phyloP scores from a whole-genome alignment of 345 rosid genomes.

The Eucalyptus leucophloia region DNA sequence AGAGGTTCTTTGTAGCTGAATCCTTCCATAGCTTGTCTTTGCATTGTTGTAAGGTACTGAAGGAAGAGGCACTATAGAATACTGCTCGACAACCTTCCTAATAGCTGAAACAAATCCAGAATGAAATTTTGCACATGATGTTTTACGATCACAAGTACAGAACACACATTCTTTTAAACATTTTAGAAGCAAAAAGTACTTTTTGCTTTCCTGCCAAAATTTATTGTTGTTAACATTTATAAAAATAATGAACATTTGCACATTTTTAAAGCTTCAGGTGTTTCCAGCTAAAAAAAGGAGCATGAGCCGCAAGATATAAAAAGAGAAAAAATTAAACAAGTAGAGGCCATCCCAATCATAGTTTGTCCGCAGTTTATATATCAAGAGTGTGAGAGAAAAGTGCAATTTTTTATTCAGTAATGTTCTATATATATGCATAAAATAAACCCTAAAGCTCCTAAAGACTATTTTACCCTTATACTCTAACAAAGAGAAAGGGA shows the following conservation, averaged over 20 bases:
- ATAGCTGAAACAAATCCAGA: constrained; percentile 37
- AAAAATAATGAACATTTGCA: not conserved
- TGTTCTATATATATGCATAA: too few species aligned
- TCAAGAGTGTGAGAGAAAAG: not conserved
- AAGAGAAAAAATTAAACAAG: not conserved
- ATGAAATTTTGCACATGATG: not conserved
- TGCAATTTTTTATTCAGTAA: too few species aligned
- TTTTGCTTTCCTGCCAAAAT: not conserved
- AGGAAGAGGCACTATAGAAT: constrained; percentile 32
- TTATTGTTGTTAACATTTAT: not conserved
- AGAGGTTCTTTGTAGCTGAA: constrained; percentile 43
- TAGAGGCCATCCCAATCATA: not conserved
- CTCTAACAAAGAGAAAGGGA: not conserved
- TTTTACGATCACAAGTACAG: not conserved
- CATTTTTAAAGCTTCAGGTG: not conserved
- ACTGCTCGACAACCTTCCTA: constrained; percentile 42
- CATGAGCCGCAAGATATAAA: fast-evolving
- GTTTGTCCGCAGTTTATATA: not conserved
- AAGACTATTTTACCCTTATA: too few species aligned
- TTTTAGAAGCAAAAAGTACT: not conserved
- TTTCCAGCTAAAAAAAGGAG: not conserved
- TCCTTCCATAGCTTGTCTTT: constrained; percentile 48
- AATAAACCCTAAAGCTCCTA: too few species aligned
- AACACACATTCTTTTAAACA: not conserved
- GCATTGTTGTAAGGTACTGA: constrained; percentile 25